A percentile compares a stretch with the other conserved stretches of the same genome.
phyloP scores from a whole-genome alignment of 1,284 basidiomycete genomes.

The Phylloporus gajari region DNA sequence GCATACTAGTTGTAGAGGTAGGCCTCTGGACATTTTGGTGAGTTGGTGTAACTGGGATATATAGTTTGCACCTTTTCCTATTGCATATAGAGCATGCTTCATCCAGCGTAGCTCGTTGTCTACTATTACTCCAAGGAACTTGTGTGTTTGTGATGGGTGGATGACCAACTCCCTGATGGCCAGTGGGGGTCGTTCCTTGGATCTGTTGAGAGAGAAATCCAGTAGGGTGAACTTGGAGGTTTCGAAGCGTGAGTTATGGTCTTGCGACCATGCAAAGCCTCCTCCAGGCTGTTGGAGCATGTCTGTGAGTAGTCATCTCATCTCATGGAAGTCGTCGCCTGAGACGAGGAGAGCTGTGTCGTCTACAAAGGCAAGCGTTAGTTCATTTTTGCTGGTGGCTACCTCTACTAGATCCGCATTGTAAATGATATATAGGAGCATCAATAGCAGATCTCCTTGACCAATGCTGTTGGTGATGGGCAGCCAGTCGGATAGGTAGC shows the following conservation, averaged over 20 bases:
- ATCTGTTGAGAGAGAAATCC: neutral
- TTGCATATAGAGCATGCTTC: too few relatives aligned
- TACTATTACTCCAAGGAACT: too few relatives aligned
- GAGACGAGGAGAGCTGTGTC: neutral
- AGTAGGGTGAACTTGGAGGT: neutral
- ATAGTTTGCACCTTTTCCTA: too few relatives aligned
- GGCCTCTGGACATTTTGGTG: too few relatives aligned
- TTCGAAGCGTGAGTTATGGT: neutral
- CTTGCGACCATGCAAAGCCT: neutral
- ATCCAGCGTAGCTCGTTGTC: too few relatives aligned
- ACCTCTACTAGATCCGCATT: neutral
- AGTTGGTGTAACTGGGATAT: too few relatives aligned
- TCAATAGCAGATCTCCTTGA: neutral
- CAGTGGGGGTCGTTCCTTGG: too few relatives aligned
- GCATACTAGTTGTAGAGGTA: neutral
- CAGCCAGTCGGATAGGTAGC: neutral
- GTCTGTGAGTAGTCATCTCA: neutral
- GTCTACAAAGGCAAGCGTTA: neutral
- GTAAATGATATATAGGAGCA: constrained; percentile 1
- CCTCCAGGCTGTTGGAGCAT: neutral
- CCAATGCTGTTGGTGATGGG: neutral
- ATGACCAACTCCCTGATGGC: too few relatives aligned
- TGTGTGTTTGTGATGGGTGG: too few relatives aligned
- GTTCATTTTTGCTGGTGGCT: neutral
- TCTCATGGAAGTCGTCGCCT: neutral